Conservation (phyloP, 495 filamentous ascomycete genomes). For the Oidiodendron maius region DNA sequence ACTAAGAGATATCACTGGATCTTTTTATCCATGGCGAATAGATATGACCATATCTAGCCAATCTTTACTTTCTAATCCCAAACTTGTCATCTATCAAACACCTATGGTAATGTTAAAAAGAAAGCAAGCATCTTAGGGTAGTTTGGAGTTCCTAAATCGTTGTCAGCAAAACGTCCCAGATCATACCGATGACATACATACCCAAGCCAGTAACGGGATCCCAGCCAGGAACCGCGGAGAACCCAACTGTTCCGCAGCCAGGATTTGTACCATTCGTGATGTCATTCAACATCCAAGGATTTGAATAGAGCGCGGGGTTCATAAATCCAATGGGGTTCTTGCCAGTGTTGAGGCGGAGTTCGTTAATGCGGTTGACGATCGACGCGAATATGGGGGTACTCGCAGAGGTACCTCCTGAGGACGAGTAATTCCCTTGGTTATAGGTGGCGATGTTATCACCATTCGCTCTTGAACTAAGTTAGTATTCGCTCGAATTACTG, state of each 20-base stretch:
- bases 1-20: too few species aligned
- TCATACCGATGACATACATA: slow-evolving; percentile 16
- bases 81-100: too few species aligned
- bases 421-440: slow-evolving; percentile 30
- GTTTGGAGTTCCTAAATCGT: too few species aligned
- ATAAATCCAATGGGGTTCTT: slow-evolving; percentile 56
- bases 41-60: too few species aligned
- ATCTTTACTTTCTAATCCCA: too few species aligned
- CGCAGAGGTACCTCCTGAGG: slow-evolving; percentile 46
- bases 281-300: slow-evolving; percentile 42
- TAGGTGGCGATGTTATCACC: slow-evolving; percentile 51
- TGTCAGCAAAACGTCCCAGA: too few species aligned
- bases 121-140: too few species aligned
- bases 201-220: slow-evolving; percentile 55
- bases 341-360: slow-evolving; percentile 48
- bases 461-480: too few species aligned
- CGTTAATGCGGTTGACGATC: slow-evolving; percentile 56
- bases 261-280: slow-evolving; percentile 40
- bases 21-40: too few species aligned
- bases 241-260: slow-evolving; percentile 45
- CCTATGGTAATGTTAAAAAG: too few species aligned
- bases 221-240: slow-evolving; percentile 51
- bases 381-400: slow-evolving; percentile 32
- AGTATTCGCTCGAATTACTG: too few species aligned
- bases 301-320: slow-evolving; percentile 52